Conservation (phyloP, 768 basidiomycete species). For the Sarcodon sp. region DNA sequence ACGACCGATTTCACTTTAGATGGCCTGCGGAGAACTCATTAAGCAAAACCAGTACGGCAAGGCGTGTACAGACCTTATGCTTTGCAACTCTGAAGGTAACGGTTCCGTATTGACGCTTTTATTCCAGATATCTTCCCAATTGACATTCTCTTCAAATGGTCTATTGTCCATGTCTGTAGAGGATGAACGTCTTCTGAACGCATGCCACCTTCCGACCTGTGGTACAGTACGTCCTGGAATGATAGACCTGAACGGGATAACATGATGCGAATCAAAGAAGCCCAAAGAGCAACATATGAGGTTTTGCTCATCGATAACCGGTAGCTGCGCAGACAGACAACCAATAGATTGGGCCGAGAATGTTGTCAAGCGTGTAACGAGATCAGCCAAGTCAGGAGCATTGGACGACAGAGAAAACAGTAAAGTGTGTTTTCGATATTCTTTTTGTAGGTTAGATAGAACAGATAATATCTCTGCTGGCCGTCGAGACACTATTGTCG, state of each 20-base stretch:
- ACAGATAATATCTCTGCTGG: too few species aligned
- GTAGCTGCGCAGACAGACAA: constrained; percentile 45
- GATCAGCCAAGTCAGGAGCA: constrained; percentile 20
- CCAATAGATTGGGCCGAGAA: constrained; percentile 32
- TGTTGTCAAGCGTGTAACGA: constrained; percentile 11
- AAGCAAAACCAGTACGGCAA: not conserved
- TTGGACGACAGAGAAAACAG: constrained; percentile 39
- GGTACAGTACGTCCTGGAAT: constrained; percentile 43
- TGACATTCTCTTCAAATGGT: constrained; percentile 11
- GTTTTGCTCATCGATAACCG: constrained; percentile 10
- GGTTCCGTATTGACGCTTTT: constrained; percentile 9
- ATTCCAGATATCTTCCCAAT: constrained; percentile 46
- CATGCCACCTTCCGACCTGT: constrained; percentile 67
- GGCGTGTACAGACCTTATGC: constrained; percentile 21
- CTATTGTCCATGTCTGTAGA: constrained; percentile 2
- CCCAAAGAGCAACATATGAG: constrained; percentile 45
- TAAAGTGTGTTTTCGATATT: constrained; percentile 14
- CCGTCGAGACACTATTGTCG: too few species aligned
- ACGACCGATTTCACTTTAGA: constrained; percentile 23
- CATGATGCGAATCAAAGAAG: constrained; percentile 28
- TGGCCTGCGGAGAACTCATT: constrained; percentile 6
- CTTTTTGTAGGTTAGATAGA: too few species aligned
- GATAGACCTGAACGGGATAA: constrained; percentile 45
- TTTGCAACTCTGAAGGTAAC: constrained; percentile 27
- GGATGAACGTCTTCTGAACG: constrained; percentile 30